Percentiles rank a stretch among this genome's conserved stretches.
phyloP scores from a whole-genome alignment of 352 stramenopile genomes.

The Phytophthora agathidicida region DNA sequence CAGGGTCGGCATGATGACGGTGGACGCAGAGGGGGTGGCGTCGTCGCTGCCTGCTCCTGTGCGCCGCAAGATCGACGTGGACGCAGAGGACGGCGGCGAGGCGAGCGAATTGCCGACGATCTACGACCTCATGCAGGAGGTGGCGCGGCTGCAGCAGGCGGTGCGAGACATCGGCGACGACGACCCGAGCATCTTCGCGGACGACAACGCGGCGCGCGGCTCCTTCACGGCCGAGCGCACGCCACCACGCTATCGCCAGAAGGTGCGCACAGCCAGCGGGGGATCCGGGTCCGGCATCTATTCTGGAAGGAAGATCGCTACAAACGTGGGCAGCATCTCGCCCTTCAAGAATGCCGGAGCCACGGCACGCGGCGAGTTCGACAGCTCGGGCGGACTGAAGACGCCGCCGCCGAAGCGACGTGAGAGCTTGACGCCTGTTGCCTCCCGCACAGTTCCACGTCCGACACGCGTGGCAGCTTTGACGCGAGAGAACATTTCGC shows the following conservation, averaged over 20 bases:
- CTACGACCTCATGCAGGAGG: slow-evolving; percentile 58
- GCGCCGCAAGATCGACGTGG: slow-evolving; percentile 36
- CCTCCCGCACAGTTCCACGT: slow-evolving; percentile 34
- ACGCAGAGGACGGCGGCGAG: slow-evolving; percentile 27
- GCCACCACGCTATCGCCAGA: slow-evolving; percentile 30
- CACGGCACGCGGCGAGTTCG: slow-evolving; percentile 22
- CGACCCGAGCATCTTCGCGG: slow-evolving; percentile 36
- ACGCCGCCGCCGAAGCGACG: slow-evolving; percentile 39
- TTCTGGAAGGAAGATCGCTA: slow-evolving; percentile 28
- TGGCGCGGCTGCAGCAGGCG: slow-evolving; percentile 47
- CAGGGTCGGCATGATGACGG: slow-evolving; percentile 1
- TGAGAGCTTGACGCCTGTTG: slow-evolving; percentile 17
- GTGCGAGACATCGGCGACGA: slow-evolving; percentile 51
- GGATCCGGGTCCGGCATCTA: slow-evolving; percentile 33
- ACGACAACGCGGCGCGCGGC: slow-evolving; percentile 32
- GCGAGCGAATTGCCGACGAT: slow-evolving; percentile 49
- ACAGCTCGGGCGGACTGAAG: slow-evolving; percentile 30
- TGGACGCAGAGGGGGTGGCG: not conserved
- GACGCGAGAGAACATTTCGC: slow-evolving; percentile 82
- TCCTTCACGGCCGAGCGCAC: slow-evolving; percentile 26
- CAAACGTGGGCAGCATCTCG: slow-evolving; percentile 32
- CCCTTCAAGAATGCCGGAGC: slow-evolving; percentile 33
- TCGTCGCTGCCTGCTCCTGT: slow-evolving; percentile 19
- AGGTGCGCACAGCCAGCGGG: slow-evolving; percentile 17
- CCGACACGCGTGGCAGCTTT: slow-evolving; percentile 66